Conservation (phyloP, 176 grass and related monocot genomes). For the Puya raimondii region DNA sequence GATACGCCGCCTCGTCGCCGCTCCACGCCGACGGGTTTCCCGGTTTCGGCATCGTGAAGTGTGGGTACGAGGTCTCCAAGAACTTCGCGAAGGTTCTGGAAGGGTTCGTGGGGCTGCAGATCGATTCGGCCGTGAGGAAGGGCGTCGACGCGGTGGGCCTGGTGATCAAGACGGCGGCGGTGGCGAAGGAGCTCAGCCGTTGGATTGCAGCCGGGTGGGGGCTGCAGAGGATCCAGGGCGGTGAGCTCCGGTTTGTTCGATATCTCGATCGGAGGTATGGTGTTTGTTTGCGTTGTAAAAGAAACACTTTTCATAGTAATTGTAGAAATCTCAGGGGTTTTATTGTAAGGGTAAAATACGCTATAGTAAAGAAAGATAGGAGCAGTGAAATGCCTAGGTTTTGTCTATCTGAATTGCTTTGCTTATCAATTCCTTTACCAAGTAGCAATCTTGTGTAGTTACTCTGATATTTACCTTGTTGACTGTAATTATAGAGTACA, state of each 20-base stretch:
- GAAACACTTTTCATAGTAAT: conserved; percentile 6
- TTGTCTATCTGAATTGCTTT: conserved; percentile 31
- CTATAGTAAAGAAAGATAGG: conserved; percentile 4
- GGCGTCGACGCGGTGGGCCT: conserved; percentile 60
- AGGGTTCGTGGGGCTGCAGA: conserved; percentile 71
- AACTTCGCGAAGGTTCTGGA: conserved; percentile 70
- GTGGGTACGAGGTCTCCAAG: conserved; percentile 60
- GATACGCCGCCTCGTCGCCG: conserved; percentile 33
- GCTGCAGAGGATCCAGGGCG: not conserved
- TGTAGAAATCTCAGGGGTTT: not conserved
- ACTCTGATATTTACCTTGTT: not conserved
- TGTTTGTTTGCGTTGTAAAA: conserved; percentile 13
- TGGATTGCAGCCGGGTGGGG: conserved; percentile 36
- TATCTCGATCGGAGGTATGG: not conserved
- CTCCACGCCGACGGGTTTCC: conserved; percentile 28
- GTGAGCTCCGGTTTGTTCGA: not conserved
- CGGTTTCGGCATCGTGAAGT: conserved; percentile 54
- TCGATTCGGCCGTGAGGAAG: conserved; percentile 59
- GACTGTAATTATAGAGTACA: not conserved
- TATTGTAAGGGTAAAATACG: not conserved
- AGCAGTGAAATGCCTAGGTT: conserved; percentile 23
- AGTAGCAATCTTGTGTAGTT: conserved; percentile 24
- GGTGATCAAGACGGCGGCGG: conserved; percentile 53
- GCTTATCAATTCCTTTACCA: conserved; percentile 45
- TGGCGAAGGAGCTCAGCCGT: conserved; percentile 45